Conservation (phyloP, 148 eudicot species). For the Vaccinium corymbosum region DNA sequence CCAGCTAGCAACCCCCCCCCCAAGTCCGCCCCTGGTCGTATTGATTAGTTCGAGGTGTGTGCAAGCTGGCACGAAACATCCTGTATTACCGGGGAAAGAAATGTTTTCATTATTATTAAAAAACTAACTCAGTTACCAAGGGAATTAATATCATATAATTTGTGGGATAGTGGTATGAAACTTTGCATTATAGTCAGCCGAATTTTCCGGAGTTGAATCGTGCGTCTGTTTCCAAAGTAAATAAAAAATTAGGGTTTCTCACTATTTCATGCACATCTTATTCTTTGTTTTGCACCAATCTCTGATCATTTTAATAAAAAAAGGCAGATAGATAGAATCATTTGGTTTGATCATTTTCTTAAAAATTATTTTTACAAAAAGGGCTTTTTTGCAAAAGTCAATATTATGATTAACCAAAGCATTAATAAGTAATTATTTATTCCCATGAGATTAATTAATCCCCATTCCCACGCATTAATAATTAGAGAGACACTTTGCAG, state of each 20-base stretch:
- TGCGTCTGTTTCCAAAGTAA: conserved; percentile 22
- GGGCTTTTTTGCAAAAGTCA: not conserved
- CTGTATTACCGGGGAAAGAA: too few species aligned
- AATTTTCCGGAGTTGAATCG: conserved; percentile 13
- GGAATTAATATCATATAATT: not conserved
- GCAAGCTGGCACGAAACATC: too few species aligned
- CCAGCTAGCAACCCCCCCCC: too few species aligned
- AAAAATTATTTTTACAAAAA: conserved; percentile 7
- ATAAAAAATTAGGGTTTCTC: not conserved
- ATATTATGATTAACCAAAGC: conserved; percentile 11
- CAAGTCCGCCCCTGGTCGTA: too few species aligned
- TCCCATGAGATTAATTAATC: not conserved
- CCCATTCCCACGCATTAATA: conserved; percentile 8
- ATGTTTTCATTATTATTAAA: not conserved
- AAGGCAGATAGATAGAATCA: conserved; percentile 7
- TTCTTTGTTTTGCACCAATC: conserved; percentile 14
- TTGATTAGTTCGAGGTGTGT: too few species aligned
- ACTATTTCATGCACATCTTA: not conserved
- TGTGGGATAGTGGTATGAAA: not conserved
- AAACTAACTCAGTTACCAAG: not conserved
- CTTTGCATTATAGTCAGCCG: conserved; percentile 14
- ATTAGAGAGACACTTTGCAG: not conserved
- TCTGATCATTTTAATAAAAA: not conserved
- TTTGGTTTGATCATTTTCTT: conserved; percentile 19
- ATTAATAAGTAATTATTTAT: not conserved